Conservation (phyloP, 805 yeast genomes). For the Cephaloascus albidus region DNA sequence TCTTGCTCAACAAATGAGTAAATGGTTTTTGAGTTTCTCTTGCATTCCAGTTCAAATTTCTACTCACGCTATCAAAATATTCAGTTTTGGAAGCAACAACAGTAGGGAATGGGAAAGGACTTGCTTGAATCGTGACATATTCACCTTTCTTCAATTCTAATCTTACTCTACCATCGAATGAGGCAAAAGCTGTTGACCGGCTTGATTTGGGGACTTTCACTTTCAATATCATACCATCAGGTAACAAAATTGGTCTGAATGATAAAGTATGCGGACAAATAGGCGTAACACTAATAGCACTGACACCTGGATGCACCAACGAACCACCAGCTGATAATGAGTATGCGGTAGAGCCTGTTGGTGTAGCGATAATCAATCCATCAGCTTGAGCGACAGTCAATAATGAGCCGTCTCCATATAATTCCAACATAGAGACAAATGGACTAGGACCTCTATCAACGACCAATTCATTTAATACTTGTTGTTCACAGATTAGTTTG, state of each 20-base stretch:
- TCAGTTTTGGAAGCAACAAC: slow-evolving; percentile 68
- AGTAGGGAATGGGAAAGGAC: slow-evolving; percentile 91
- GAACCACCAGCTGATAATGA: slow-evolving; percentile 95
- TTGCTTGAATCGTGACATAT: slow-evolving; percentile 75
- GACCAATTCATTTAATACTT: slow-evolving; percentile 82
- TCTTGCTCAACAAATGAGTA: slow-evolving; percentile 47
- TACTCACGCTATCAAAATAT: slow-evolving; percentile 74
- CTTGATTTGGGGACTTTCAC: slow-evolving; percentile 74
- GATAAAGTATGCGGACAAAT: slow-evolving; percentile 94
- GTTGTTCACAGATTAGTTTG: slow-evolving; percentile 52
- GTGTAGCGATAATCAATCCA: slow-evolving; percentile 87
- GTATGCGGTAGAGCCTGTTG: slow-evolving; percentile 95
- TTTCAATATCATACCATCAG: slow-evolving; percentile 83
- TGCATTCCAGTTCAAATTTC: slow-evolving; percentile 89
- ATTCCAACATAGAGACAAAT: slow-evolving; percentile 78
- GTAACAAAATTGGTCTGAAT: slow-evolving; percentile 84
- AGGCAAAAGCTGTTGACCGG: slow-evolving; percentile 91
- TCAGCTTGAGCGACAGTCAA: slow-evolving; percentile 91
- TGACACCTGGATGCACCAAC: slow-evolving; percentile 86
- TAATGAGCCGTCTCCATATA: slow-evolving; percentile 79
- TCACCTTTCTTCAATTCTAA: slow-evolving; percentile 78
- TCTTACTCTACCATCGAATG: slow-evolving; percentile 89
- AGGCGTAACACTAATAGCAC: slow-evolving; percentile 89
- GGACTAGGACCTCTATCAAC: slow-evolving; percentile 94
- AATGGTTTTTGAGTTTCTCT: slow-evolving; percentile 84